These are phyloP conservation scores for Lentinula edodes DNA, from an alignment of 768 basidiomycete genomes.

Conservation along the genomic window DNA sequence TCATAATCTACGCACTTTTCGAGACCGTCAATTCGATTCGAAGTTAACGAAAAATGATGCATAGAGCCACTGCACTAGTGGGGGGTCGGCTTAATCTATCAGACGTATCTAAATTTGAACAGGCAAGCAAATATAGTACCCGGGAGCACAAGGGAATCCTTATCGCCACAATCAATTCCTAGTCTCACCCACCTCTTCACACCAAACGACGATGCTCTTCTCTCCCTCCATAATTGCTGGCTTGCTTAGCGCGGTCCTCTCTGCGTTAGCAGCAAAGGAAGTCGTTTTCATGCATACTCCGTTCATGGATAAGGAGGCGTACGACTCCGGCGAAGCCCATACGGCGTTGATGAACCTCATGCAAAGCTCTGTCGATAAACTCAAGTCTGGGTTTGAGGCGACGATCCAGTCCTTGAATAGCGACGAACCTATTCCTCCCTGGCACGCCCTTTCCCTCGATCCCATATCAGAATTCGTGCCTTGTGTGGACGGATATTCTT, in stretches of 20 bases:
- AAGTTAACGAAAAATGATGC: no score
- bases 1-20: no score
- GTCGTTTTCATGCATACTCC: neutral
- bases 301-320: constrained; percentile 10
- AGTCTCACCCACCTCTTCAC: neutral
- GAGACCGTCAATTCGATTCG: no score
- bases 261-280: neutral
- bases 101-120: no score
- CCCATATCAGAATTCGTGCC: constrained; percentile 1
- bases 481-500: constrained; percentile 10
- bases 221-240: neutral
- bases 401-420: neutral
- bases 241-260: neutral
- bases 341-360: constrained; percentile 1
- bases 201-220: neutral
- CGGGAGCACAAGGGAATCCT: neutral
- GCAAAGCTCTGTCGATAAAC: neutral
- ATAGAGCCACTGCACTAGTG: no score
- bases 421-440: neutral
- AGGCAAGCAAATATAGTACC: no score
- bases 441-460: neutral
- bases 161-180: neutral
- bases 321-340: constrained; percentile 14
- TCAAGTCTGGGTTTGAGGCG: neutral
- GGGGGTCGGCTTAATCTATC: no score